Percentiles rank a stretch among this genome's conserved stretches.
phyloP scores from a whole-genome alignment of 495 filamentous ascomycete genomes.

The Xylaria scruposa region DNA sequence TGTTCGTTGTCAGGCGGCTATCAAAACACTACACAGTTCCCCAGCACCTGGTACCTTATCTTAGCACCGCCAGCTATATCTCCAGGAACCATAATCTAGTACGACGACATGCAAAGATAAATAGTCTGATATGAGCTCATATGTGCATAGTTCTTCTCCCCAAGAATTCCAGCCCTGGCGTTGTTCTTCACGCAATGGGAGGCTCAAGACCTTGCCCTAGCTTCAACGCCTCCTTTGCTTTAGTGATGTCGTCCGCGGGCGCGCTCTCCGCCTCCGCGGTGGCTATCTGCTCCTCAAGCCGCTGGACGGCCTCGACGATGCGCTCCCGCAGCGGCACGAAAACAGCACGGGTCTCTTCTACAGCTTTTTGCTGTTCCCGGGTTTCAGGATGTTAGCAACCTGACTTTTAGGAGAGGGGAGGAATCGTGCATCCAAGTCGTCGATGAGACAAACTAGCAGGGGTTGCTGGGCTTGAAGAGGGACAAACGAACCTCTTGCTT shows the following conservation, averaged over 20 bases:
- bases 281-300: slow-evolving; percentile 66
- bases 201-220: slow-evolving; percentile 47
- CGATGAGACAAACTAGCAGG: no score
- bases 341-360: slow-evolving; percentile 83
- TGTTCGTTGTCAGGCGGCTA: neutral
- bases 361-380: slow-evolving; percentile 67
- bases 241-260: slow-evolving; percentile 64
- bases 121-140: neutral
- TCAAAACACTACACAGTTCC: neutral
- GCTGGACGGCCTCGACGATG: slow-evolving; percentile 69
- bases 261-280: slow-evolving; percentile 63
- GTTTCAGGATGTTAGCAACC: slow-evolving; percentile 28
- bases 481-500: slow-evolving; percentile 78
- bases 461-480: no score
- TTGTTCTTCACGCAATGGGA: slow-evolving; percentile 37
- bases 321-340: slow-evolving; percentile 71
- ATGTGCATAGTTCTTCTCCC: neutral
- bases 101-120: neutral
- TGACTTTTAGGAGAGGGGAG: no score
- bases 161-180: neutral
- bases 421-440: no score
- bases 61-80: neutral
- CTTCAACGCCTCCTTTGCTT: slow-evolving; percentile 61
- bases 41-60: neutral
- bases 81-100: neutral